Evolutionary conservation across 768 basidiomycete species (phyloP), one percentile per base, ranked within the genome.

Genomic region (Podaxis sp.): DNA sequence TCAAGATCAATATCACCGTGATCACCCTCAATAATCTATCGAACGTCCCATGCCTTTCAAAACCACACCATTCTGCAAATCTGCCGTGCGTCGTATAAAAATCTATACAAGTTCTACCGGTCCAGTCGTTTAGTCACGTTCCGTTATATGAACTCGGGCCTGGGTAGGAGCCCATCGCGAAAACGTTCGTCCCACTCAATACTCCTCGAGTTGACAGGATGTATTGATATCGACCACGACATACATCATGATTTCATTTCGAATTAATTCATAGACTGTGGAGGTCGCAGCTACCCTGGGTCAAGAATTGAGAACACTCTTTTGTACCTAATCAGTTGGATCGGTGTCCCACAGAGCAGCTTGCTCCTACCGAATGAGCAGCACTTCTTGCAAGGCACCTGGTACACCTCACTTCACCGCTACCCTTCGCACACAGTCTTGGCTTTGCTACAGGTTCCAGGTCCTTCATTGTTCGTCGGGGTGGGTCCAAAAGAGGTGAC

Each of bases 141-240:
- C 44, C 3, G 36, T 36, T 30, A 7, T 30, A 20, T 22, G 52
- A 36, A 36, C 30, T 13, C 15, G 30, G 28, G 17, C 11, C 28
- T n/a, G 37, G 24, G 49, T 2, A 26, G 24, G 24, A 12, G 49
- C 26, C 22, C 24, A 28, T 26, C 49, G 49, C 12, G 26, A 24
- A 22, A 38, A 38, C 11, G 36, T 56, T 56, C 26, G 36, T 40
- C 33, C 44, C 54, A 54, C 36, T 33, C 15, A 37, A 2, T 13
- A n/a, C 52, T 33, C 38, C 54, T 56, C 37, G 54, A 56, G 22
- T 56, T 22, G 33, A 56, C 37, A 56, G 2, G 17, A 56, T 56
- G 22, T 37, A 13, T 12, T 28, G 26, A 37, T 56, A 37, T 4
- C n/a, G 37, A 54, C 33, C n/a, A 54, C 48, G 11, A 44, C 15